phyloP scores from a whole-genome alignment of 73 alveolate genomes.

The Symbiodinium natans region DNA sequence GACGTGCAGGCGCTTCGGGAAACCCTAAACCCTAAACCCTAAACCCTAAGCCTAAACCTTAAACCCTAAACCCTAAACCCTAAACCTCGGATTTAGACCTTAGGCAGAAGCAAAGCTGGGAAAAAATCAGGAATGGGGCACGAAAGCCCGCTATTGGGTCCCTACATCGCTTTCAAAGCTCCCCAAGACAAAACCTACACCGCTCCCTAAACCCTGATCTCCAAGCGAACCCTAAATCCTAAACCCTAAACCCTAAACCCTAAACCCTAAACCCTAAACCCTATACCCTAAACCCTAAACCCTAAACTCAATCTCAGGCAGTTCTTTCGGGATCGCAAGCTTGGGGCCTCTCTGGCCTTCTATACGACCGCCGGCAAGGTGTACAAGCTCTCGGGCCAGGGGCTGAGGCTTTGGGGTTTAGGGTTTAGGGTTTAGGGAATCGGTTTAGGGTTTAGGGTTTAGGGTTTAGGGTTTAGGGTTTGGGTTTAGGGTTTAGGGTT shows the following conservation, averaged over 20 bases:
- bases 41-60: neutral
- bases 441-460: neutral
- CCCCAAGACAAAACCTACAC: too few species aligned
- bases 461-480: neutral
- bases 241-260: neutral
- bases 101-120: too few species aligned
- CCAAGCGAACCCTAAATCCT: too few species aligned
- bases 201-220: neutral
- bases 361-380: constrained; percentile 54
- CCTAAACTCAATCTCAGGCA: constrained; percentile 17
- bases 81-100: too few species aligned
- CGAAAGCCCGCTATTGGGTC: too few species aligned
- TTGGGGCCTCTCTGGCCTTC: constrained; percentile 78
- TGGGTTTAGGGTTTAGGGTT: neutral
- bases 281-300: neutral
- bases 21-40: neutral
- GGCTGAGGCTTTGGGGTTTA: neutral
- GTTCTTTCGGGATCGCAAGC: constrained; percentile 91
- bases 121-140: too few species aligned
- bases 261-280: neutral
- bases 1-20: neutral
- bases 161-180: too few species aligned
- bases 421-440: neutral
- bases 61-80: too few species aligned
- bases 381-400: constrained; percentile 59